These are phyloP conservation scores for Ramaria sp. DNA, from an alignment of 768 basidiomycete species.

Conservation along the genomic window DNA sequence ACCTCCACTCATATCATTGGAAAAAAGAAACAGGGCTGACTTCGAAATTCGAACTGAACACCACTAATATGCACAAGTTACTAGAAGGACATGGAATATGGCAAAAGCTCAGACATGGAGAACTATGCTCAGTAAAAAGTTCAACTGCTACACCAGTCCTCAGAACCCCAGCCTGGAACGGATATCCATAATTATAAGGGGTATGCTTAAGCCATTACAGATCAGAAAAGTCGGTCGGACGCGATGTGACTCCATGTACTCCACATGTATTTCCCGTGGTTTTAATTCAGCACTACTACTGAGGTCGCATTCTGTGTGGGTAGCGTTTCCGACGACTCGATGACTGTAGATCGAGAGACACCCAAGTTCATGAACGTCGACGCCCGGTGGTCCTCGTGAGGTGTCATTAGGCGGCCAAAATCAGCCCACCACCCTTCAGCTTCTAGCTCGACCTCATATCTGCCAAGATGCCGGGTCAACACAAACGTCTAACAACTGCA, in stretches of 20 bases:
- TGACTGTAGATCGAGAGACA: neutral
- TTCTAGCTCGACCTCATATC: conserved; percentile 6
- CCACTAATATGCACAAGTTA: no score
- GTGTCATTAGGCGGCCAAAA: conserved; percentile 1
- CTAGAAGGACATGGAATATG: no score
- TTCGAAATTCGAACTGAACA: no score
- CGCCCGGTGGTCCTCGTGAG: neutral
- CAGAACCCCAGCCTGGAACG: neutral
- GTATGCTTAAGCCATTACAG: neutral
- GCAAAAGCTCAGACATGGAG: neutral
- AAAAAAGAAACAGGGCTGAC: no score
- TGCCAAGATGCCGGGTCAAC: neutral
- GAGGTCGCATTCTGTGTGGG: no score
- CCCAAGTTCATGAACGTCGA: neutral
- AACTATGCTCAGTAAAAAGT: neutral
- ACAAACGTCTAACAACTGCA: neutral
- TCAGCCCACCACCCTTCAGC: conserved; percentile 4
- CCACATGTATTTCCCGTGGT: no score
- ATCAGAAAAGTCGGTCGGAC: no score
- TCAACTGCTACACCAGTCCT: neutral
- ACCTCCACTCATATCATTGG: no score
- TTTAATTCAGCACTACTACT: no score
- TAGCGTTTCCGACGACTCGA: neutral
- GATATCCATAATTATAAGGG: neutral
- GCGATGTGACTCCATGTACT: no score